Base-by-base conservation (phyloP, 164 flowering plant species). In the Echeveria elegans region DNA sequence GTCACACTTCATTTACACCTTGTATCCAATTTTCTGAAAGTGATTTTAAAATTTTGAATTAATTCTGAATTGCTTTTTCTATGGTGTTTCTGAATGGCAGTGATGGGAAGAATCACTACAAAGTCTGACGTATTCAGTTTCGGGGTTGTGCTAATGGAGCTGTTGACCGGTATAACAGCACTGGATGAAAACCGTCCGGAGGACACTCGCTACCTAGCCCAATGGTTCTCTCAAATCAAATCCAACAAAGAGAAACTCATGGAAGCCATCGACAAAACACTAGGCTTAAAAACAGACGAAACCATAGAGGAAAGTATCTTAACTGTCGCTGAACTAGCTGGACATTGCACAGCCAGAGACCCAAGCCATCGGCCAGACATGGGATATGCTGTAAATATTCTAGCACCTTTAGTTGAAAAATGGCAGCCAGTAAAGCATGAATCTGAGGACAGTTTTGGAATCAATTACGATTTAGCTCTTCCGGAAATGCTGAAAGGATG, bases 141-240 rank as follows among this genome's bases (percentile, higher is more conserved):
- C 29, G 97, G 97, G 0, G 97, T 90, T 58, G 97, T 90, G 62
- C 68, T 90, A 63, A 87, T 90, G 86, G 97, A 90, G 77, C 76
- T 90, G 15, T 53, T 90, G 65, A 88, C 92, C 6, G 97, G 97
- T 47, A 31, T 84, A 61, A 73, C 50, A 65, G 96, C 96, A 24
- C 84, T 89, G 2, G 96, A 88, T 40, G 94, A 90, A 77, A 72
- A 69, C 30, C 77, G 91, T 14, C 68, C 92, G 5, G 92, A 88
- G 77, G 94, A 88, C 50, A 81, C 79, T 62, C 77, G 87, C 24
- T 84, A 90, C 74, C 71, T 90, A 63, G 96, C 77, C 3, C 74
- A 81, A 50, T 90, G 88, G 88, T 90, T 90, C 72, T 84, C 87
- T 83, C 75, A 74, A n/a, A 76, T 85, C 40, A 86, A 82, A 69